Evolutionary conservation across 1,139 yeast species (phyloP).

Genomic region (Geotrichum carabidarum): DNA sequence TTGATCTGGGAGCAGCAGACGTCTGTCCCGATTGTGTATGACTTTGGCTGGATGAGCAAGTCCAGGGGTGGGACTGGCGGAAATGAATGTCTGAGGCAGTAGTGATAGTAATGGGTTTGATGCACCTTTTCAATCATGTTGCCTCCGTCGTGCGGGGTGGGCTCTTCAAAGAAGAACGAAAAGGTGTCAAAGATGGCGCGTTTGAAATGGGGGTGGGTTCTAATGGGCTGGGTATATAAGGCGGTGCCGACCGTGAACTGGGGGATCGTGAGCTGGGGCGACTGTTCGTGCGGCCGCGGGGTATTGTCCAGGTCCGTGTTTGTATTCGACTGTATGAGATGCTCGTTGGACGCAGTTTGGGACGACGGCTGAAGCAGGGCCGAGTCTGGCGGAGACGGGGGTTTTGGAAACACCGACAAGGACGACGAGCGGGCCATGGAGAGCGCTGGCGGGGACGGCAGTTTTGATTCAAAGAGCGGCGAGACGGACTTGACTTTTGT

Average conservation of each 20-base stretch:
- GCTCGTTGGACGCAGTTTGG: too few relatives aligned
- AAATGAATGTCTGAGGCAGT: neutral
- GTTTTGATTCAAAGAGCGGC: neutral
- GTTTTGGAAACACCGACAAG: neutral
- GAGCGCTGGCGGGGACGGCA: neutral
- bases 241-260: too few relatives aligned
- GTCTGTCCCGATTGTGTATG: neutral
- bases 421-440: neutral
- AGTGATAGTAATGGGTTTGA: slow-evolving; percentile 4
- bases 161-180: slow-evolving; percentile 11
- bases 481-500: neutral
- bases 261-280: too few relatives aligned
- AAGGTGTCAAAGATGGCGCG: neutral
- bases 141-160: neutral
- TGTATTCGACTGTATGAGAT: too few relatives aligned
- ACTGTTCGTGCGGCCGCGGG: too few relatives aligned
- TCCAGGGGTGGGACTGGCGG: neutral
- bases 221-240: too few relatives aligned
- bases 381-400: neutral
- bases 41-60: neutral
- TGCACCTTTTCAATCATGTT: slow-evolving; percentile 11
- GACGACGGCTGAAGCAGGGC: too few relatives aligned
- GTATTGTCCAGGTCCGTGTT: too few relatives aligned
- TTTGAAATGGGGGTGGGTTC: neutral
- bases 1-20: neutral